phyloP scores from a whole-genome alignment of 208 protist genomes.

The Leishmania gerbilli region DNA sequence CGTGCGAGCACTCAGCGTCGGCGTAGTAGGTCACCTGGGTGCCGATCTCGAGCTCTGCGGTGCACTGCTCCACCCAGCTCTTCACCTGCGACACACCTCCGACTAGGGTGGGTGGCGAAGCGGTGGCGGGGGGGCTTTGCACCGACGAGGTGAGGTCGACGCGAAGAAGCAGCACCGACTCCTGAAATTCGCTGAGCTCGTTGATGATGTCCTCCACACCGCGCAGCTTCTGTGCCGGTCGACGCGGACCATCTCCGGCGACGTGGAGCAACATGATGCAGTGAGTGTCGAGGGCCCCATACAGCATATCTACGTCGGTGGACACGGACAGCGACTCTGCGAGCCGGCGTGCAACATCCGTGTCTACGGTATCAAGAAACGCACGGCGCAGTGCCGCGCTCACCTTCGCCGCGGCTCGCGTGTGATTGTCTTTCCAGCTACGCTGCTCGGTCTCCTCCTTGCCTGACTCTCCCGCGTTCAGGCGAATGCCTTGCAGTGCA shows the following conservation, averaged over 20 bases:
- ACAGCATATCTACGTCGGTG: slow-evolving; percentile 31
- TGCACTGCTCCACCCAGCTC: slow-evolving; percentile 15
- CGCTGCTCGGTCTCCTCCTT: neutral
- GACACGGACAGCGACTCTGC: slow-evolving; percentile 36
- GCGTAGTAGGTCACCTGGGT: slow-evolving; percentile 54
- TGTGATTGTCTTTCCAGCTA: slow-evolving; percentile 2
- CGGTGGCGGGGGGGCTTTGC: neutral
- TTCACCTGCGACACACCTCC: slow-evolving; percentile 35
- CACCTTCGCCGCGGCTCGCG: slow-evolving; percentile 12
- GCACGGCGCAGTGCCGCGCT: slow-evolving; percentile 15
- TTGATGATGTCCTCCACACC: slow-evolving; percentile 48
- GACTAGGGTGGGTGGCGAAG: slow-evolving; percentile 10
- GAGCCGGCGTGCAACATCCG: slow-evolving; percentile 20
- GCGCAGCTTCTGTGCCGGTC: slow-evolving; percentile 13
- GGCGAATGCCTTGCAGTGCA: neutral
- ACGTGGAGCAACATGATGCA: slow-evolving; percentile 39
- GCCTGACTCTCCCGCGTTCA: neutral
- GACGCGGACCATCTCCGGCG: slow-evolving; percentile 19
- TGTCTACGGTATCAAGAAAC: slow-evolving; percentile 34
- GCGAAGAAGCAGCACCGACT: slow-evolving; percentile 35
- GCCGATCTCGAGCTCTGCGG: slow-evolving; percentile 32
- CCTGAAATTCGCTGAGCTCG: slow-evolving; percentile 58
- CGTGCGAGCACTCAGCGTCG: slow-evolving; percentile 21
- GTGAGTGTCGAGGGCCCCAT: slow-evolving; percentile 22
- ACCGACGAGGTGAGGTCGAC: slow-evolving; percentile 23